These are phyloP conservation scores for Chytriomyces hyalinus DNA, from an alignment of 192 early-diverging fungal genomes.

Conservation along the genomic window DNA sequence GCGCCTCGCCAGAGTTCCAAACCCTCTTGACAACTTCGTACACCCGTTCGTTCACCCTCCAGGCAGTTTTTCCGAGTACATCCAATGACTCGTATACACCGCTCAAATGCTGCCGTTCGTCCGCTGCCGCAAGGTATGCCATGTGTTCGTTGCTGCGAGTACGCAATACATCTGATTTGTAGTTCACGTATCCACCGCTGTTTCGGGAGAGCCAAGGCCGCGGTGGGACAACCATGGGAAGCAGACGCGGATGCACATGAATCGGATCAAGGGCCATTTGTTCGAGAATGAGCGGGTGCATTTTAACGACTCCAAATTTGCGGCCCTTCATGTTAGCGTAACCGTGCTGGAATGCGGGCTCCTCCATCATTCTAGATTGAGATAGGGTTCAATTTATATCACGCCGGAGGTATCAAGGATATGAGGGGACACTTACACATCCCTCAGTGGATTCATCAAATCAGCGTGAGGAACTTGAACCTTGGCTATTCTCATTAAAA, in stretches of 20 bases:
- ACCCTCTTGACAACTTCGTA: constrained; percentile 78
- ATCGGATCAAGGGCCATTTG: constrained; percentile 67
- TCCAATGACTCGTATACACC: constrained; percentile 79
- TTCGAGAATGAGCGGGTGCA: constrained; percentile 72
- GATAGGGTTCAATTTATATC: background rate
- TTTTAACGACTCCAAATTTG: constrained; percentile 73
- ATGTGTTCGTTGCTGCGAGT: constrained; percentile 74
- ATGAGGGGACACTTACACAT: constrained; percentile 15
- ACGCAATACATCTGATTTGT: constrained; percentile 76
- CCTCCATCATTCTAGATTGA: constrained; percentile 45
- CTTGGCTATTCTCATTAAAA: constrained; percentile 58
- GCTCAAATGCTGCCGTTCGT: constrained; percentile 71
- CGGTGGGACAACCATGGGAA: constrained; percentile 94
- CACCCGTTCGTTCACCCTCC: constrained; percentile 85
- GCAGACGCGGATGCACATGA: constrained; percentile 71
- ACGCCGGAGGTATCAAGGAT: constrained; percentile 7
- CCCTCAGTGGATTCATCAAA: constrained; percentile 58
- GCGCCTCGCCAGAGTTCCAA: constrained; percentile 81
- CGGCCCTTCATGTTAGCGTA: constrained; percentile 57
- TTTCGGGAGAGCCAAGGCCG: constrained; percentile 87
- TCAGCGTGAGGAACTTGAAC: constrained; percentile 67
- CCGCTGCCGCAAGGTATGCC: constrained; percentile 79
- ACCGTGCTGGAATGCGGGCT: constrained; percentile 81
- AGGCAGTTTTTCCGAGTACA: constrained; percentile 84
- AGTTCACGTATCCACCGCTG: constrained; percentile 84